Conservation (phyloP, 2,329 filamentous ascomycete genomes). For the Aspergillus hortae region DNA sequence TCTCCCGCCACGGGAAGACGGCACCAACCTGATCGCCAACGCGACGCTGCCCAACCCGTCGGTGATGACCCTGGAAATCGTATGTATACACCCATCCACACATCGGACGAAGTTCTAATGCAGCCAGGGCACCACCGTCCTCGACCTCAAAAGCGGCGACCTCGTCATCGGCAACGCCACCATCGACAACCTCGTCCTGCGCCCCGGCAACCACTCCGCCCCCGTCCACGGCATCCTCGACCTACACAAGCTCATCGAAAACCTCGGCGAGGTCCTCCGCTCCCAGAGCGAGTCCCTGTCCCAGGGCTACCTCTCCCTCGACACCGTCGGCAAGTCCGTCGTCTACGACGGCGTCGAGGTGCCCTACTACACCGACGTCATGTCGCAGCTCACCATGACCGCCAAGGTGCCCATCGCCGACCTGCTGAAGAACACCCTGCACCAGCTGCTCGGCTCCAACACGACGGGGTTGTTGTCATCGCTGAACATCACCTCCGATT, state of each 20-base stretch:
- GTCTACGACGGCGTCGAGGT: conserved; percentile 28
- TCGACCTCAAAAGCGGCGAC: conserved; percentile 49
- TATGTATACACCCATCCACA: conserved; percentile 9
- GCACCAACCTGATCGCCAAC: conserved; percentile 52
- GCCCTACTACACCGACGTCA: conserved; percentile 33
- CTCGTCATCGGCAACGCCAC: conserved; percentile 49
- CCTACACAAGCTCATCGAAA: conserved; percentile 34
- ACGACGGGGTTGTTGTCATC: conserved; percentile 1
- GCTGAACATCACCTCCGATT: background rate
- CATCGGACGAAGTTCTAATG: too few relatives aligned
- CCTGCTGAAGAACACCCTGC: conserved; percentile 30
- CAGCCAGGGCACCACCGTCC: conserved; percentile 48
- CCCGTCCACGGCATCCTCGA: conserved; percentile 49
- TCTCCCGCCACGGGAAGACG: conserved; percentile 38
- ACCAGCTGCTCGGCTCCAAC: conserved; percentile 15
- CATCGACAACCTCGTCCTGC: conserved; percentile 48
- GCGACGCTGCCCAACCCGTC: conserved; percentile 58
- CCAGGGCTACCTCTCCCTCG: conserved; percentile 25
- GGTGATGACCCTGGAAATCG: conserved; percentile 51
- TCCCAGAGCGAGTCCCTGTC: conserved; percentile 22
- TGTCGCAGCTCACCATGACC: conserved; percentile 28
- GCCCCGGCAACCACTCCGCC: conserved; percentile 52
- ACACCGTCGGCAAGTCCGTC: conserved; percentile 25
- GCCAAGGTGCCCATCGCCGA: conserved; percentile 25
- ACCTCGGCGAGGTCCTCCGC: conserved; percentile 23